Evolutionary conservation across 2,329 filamentous ascomycete genomes (phyloP).

Genomic region (Fusarium equiseti): DNA sequence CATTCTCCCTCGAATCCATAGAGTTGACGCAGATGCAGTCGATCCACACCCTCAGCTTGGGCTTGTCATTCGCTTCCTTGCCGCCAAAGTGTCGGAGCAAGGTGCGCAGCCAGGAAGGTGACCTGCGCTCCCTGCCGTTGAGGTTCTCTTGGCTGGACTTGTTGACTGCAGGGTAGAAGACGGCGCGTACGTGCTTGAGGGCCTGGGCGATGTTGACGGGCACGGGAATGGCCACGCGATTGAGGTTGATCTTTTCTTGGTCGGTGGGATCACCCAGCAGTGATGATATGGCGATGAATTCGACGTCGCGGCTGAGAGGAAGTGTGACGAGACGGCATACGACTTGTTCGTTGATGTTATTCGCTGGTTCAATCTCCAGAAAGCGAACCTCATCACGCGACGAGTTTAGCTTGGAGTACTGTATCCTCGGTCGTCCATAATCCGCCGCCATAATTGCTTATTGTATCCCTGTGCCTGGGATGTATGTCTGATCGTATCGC

Average conservation of each 20-base stretch:
- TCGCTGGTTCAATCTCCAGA: constrained; percentile 50
- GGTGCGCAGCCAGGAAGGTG: constrained; percentile 32
- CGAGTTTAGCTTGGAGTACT: constrained; percentile 32
- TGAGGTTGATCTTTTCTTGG: constrained; percentile 49
- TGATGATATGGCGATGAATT: constrained; percentile 50
- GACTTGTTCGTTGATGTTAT: constrained; percentile 47
- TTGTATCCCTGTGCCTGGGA: background rate
- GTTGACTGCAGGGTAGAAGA: constrained; percentile 49
- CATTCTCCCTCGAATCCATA: constrained; percentile 47
- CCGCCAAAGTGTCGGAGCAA: constrained; percentile 28
- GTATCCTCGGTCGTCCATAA: constrained; percentile 15
- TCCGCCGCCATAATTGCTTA: constrained; percentile 25
- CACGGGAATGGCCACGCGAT: constrained; percentile 45
- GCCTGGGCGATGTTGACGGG: constrained; percentile 49
- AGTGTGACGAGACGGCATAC: constrained; percentile 52
- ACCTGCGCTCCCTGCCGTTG: constrained; percentile 14
- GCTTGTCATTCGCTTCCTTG: constrained; percentile 23
- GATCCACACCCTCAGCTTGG: constrained; percentile 49
- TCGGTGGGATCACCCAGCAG: constrained; percentile 47
- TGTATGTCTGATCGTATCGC: background rate
- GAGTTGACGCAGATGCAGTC: constrained; percentile 50
- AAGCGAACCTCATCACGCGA: constrained; percentile 49
- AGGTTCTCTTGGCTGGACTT: constrained; percentile 37
- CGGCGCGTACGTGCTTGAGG: constrained; percentile 50
- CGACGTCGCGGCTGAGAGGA: constrained; percentile 42